Conservation (phyloP, 768 basidiomycete genomes). For the Panaeolus papilionaceus region DNA sequence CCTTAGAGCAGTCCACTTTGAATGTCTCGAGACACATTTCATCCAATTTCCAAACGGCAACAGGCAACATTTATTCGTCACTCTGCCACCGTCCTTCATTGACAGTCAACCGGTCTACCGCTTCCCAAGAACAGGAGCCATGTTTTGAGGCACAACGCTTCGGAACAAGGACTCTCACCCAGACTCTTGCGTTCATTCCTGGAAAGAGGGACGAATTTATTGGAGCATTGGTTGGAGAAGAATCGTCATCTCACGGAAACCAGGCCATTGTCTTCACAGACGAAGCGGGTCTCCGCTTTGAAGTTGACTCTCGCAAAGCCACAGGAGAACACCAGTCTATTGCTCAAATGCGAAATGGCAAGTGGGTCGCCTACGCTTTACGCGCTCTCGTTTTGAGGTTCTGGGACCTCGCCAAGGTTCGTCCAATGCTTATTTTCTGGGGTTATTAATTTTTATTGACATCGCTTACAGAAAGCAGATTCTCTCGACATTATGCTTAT, state of each 20-base stretch:
- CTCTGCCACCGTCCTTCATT: conserved; percentile 33
- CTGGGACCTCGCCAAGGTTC: conserved; percentile 80
- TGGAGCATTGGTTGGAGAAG: conserved; percentile 36
- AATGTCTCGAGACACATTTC: neutral
- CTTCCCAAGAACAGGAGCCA: conserved; percentile 42
- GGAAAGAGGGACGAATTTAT: conserved; percentile 62
- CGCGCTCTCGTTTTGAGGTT: conserved; percentile 79
- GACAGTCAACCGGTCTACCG: conserved; percentile 7
- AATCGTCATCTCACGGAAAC: conserved; percentile 16
- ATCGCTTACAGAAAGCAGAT: conserved; percentile 76
- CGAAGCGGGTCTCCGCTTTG: conserved; percentile 52
- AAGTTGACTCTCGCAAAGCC: conserved; percentile 49
- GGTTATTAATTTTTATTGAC: conserved; percentile 18
- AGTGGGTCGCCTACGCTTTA: conserved; percentile 90
- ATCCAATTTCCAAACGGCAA: neutral
- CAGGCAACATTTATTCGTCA: conserved; percentile 47
- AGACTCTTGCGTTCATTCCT: conserved; percentile 35
- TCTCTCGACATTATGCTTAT: conserved; percentile 96
- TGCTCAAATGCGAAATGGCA: conserved; percentile 78
- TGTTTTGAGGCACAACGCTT: conserved; percentile 22
- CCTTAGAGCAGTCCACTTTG: neutral
- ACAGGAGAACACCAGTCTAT: conserved; percentile 56
- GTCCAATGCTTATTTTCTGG: conserved; percentile 18
- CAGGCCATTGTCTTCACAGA: conserved; percentile 35
- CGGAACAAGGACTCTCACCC: conserved; percentile 24